These are phyloP conservation scores for Zancudomyces culisetae DNA, from an alignment of 371 early-diverging fungal genomes.

Conservation along the genomic window DNA sequence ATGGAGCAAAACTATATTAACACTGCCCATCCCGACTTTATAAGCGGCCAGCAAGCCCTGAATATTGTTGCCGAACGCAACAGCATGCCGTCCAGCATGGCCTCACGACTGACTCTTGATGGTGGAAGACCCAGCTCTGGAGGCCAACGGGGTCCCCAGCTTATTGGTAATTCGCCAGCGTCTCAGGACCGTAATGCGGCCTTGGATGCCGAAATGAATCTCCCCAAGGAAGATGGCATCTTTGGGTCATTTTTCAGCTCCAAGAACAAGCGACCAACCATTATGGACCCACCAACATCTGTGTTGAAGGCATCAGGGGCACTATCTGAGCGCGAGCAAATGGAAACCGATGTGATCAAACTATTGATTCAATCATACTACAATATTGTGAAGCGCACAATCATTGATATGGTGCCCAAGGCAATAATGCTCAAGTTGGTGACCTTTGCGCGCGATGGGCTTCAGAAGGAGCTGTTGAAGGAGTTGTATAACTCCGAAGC, in stretches of 20 bases:
- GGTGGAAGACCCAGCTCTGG: conserved; percentile 6
- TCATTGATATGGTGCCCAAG: conserved; percentile 96
- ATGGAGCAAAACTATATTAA: conserved; percentile 95
- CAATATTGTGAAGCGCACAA: conserved; percentile 92
- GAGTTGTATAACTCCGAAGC: conserved; percentile 92
- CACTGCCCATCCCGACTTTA: conserved; percentile 96
- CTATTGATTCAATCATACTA: conserved; percentile 89
- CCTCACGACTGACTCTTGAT: too few species aligned
- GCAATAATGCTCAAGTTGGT: conserved; percentile 97
- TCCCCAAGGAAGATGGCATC: conserved; percentile 42
- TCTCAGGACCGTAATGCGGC: conserved; percentile 31
- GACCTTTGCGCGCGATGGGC: conserved; percentile 64
- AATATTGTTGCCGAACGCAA: conserved; percentile 77
- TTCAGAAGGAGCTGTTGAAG: conserved; percentile 86
- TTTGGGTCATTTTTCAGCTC: conserved; percentile 88
- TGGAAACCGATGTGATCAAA: conserved; percentile 97
- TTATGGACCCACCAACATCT: conserved; percentile 78
- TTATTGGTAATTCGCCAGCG: too few species aligned
- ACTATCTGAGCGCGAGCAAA: conserved; percentile 84
- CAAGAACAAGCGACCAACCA: conserved; percentile 51
- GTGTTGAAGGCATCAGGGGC: conserved; percentile 87
- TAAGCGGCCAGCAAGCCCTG: conserved; percentile 88
- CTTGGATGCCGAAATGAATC: conserved; percentile 29
- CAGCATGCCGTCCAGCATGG: conserved; percentile 34
- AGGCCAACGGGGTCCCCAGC: conserved; percentile 19